Base-by-base conservation (phyloP, 2,329 filamentous ascomycete species). In the Cladosporium colombiae region DNA sequence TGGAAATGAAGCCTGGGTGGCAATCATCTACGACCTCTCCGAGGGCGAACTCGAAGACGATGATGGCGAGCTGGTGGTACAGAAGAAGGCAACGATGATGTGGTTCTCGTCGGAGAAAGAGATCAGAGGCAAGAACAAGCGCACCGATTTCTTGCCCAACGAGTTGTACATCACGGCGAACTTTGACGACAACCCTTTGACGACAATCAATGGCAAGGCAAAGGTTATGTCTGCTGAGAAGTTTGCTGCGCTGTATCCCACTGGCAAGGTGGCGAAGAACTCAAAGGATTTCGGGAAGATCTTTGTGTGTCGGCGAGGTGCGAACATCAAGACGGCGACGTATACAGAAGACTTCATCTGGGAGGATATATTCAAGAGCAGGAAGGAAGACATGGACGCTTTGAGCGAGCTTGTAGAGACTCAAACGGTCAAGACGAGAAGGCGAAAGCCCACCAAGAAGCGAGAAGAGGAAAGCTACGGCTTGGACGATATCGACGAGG, bases 61-160 rank as follows among this genome's bases (percentile, higher is more conserved):
- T 3, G 86, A 90, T 60, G 74, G 74, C 52, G 77, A 82, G 18
- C 64, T 70, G 50, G 65, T 70, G 21, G 59, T 64, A 25, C 81
- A 83, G 68, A 97, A 92, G 82, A 88, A 89, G 29, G 94, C 91
- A 64, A 91, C 90, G 68, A 95, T 99, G 74, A 89, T 97, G 85
- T 99, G 95, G 95, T 97, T 99, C 76, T 93, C 91, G 0, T 92
- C 91, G 0, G 91, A 96, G 73, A 91, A 90, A 73, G 94, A 98
- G 79, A 92, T 97, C 67, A 87, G 89, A 31, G 95, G 91, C 72
- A 90, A 89, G 75, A 94, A 91, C 79, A 96, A 95, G 80, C 84
- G 92, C 73, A 85, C 82, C 14, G 95, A 99, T 78, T 92, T 87
- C 66, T 78, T 96, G 62, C 66, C 67, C 84, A 96, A 97, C 74